A percentile compares a stretch with the other conserved stretches of the same genome.
Evolutionary conservation across 2,329 filamentous ascomycete genomes (phyloP).

Genomic region (Madurella fahalii): DNA sequence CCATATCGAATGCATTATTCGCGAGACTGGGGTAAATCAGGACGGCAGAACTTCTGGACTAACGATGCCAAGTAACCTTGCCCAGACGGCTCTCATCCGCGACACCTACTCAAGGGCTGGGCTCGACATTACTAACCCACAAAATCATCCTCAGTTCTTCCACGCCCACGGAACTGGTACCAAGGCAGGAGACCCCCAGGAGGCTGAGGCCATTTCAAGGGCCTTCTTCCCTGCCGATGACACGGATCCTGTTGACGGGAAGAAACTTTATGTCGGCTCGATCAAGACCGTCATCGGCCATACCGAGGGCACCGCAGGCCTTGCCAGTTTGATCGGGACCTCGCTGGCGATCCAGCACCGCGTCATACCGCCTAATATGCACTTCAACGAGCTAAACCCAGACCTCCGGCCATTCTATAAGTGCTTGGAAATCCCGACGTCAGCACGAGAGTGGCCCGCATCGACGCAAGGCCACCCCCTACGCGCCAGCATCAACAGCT

Average conservation of each 20-base stretch:
- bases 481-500: conserved; percentile 42
- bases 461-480: conserved; percentile 14
- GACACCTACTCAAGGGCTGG: conserved; percentile 38
- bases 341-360: conserved; percentile 37
- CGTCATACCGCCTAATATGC: conserved; percentile 38
- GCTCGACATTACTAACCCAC: conserved; percentile 28
- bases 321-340: conserved; percentile 42
- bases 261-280: conserved; percentile 32
- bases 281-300: conserved; percentile 44
- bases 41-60: conserved; percentile 47
- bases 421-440: conserved; percentile 39
- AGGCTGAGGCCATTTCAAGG: background rate
- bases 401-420: conserved; percentile 33
- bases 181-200: conserved; percentile 23
- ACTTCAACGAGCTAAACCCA: conserved; percentile 43
- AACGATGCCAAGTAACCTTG: conserved; percentile 41
- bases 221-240: conserved; percentile 8
- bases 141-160: conserved; percentile 34
- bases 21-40: conserved; percentile 39
- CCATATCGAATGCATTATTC: conserved; percentile 39
- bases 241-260: background rate
- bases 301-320: conserved; percentile 43
- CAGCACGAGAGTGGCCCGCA: conserved; percentile 35
- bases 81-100: conserved; percentile 40
- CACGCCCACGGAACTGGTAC: conserved; percentile 41